Base-by-base conservation (phyloP, 306 rosid genomes). In the Pterocarpus macrocarpus region DNA sequence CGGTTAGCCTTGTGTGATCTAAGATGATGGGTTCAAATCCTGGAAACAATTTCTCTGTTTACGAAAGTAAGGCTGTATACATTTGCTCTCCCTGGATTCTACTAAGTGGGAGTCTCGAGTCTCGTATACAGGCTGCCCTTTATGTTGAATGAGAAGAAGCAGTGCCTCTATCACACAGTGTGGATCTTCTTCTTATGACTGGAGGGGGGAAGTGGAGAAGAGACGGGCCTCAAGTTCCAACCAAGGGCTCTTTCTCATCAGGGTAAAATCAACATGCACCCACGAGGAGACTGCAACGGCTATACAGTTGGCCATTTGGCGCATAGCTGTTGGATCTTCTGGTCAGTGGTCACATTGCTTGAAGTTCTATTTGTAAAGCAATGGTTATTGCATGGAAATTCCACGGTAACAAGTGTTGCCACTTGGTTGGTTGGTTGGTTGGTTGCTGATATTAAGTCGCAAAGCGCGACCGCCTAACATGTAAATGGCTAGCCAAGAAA, bases 301-400 rank as follows among this genome's bases (percentile, higher is more conserved):
- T n/a, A 9, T 32, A 3, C 34, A 41, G 44, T 44, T 78, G 82
- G 67, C 15, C 71, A 63, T 70, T 58, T 61, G 64, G 77, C 35
- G 16, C 34, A 16, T 41, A 71, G 33, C 33, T 59, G 32, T 74
- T 58, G 44, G 69, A 64, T 59, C 47, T 13, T 82, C n/a, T 58
- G 49, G 79, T 76, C 58, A 15, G 30, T 53, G 59, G 59, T 76
- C 59, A n/a, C 28, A 9, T 84, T 74, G 73, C 73, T 66, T 68
- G 36, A 70, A 77, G 82, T 35, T 22, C 9, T 8, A 41, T 76
- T 76, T 41, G 53, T 32, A 28, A 67, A 67, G 76, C 77, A 76
- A 30, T 69, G 73, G 49, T 61, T 39, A n/a, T 45, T 53, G 86
- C 33, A 7, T 64, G 39, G 64, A 72, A 43, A 17, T 33, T 79